These are phyloP conservation scores for Tranzscheliella williamsii DNA, from an alignment of 1,284 basidiomycete genomes.

Conservation along the genomic window DNA sequence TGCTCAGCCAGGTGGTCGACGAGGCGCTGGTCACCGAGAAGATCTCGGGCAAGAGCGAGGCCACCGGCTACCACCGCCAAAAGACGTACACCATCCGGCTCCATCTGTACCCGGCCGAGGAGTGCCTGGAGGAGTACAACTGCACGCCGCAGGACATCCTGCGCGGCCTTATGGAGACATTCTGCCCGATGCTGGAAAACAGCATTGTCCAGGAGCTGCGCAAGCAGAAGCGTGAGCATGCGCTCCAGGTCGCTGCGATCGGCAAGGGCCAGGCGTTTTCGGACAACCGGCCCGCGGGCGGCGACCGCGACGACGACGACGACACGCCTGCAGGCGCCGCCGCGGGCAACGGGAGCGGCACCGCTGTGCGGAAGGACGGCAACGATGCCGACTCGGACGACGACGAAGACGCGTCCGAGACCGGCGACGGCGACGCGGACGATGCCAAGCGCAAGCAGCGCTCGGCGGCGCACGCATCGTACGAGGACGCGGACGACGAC, in stretches of 20 bases:
- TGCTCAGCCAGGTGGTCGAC: conserved; percentile 87
- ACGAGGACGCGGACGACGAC: conserved; percentile 64
- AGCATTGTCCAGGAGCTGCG: conserved; percentile 87
- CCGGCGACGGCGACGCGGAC: conserved; percentile 75
- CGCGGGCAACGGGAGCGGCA: conserved; percentile 2
- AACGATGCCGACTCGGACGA: conserved; percentile 47
- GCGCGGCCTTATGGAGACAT: conserved; percentile 73
- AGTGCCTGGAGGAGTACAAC: conserved; percentile 85
- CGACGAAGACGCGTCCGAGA: conserved; percentile 42
- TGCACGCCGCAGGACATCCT: conserved; percentile 76
- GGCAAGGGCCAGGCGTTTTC: conserved; percentile 71
- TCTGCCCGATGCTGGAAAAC: conserved; percentile 81
- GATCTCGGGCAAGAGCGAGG: conserved; percentile 71
- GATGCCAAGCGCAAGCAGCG: conserved; percentile 69
- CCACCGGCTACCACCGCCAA: conserved; percentile 66
- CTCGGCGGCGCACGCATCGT: conserved; percentile 72
- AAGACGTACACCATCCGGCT: conserved; percentile 83
- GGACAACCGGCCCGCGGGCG: conserved; percentile 59
- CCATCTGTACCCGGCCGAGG: conserved; percentile 81
- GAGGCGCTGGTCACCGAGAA: conserved; percentile 80
- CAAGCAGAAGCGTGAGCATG: conserved; percentile 78
- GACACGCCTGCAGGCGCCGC: conserved; percentile 67
- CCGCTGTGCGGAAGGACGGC: conserved; percentile 8
- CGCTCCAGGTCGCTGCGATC: conserved; percentile 76
- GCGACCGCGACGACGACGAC: conserved; percentile 61